Evolutionary conservation across 73 alveolate genomes (phyloP).

Genomic region (Paramecium octaurelia): DNA sequence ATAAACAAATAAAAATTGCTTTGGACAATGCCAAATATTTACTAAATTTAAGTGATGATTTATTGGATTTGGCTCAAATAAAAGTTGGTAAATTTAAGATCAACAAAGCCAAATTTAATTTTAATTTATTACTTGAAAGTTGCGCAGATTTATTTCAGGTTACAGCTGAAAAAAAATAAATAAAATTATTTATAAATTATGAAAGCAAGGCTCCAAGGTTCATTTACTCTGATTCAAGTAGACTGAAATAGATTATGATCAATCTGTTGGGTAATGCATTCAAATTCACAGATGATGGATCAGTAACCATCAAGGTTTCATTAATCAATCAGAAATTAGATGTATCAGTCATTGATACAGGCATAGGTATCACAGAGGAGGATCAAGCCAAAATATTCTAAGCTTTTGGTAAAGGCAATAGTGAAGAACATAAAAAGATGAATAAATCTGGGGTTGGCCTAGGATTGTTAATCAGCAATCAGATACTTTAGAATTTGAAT

Average conservation of each 20-base stretch:
- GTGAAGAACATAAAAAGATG: slow-evolving; percentile 38
- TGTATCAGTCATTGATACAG: neutral
- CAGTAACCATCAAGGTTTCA: neutral
- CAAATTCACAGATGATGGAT: slow-evolving; percentile 34
- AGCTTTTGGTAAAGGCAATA: slow-evolving; percentile 45
- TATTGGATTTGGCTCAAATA: slow-evolving; percentile 55
- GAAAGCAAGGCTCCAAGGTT: neutral
- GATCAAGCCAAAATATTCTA: slow-evolving; percentile 13
- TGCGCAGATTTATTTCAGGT: slow-evolving; percentile 46
- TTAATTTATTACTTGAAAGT: neutral
- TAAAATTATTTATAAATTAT: slow-evolving; percentile 40
- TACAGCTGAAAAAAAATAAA: slow-evolving; percentile 40
- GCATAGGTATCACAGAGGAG: neutral
- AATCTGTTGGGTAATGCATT: slow-evolving; percentile 36
- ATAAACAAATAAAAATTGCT: slow-evolving; percentile 42
- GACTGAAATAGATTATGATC: slow-evolving; percentile 5
- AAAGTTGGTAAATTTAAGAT: slow-evolving; percentile 57
- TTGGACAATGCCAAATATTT: slow-evolving; percentile 52
- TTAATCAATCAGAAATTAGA: neutral
- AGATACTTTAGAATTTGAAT: slow-evolving; percentile 3
- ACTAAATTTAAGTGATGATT: slow-evolving; percentile 44
- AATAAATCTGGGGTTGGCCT: slow-evolving; percentile 21
- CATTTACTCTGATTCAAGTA: slow-evolving; percentile 24
- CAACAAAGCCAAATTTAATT: slow-evolving; percentile 44
- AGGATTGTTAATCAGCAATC: slow-evolving; percentile 35